phyloP scores from a whole-genome alignment of 2,329 filamentous ascomycete species.

The Botrytis byssoidea region DNA sequence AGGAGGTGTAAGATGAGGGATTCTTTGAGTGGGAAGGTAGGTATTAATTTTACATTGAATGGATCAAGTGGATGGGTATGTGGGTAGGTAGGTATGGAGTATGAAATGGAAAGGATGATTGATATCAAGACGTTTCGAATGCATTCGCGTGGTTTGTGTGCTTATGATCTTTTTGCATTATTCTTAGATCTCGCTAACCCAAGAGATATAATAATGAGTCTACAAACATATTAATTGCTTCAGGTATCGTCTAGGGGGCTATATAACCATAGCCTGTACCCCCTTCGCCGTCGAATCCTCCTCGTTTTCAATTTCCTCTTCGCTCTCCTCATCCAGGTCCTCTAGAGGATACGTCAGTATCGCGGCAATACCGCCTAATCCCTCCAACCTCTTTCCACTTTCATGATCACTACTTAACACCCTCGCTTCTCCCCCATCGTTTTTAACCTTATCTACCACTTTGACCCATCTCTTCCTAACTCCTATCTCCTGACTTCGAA shows the following conservation, averaged over 20 bases:
- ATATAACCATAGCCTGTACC: conserved; percentile 15
- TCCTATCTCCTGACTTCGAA: conserved; percentile 76
- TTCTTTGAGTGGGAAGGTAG: background rate
- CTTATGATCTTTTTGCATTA: background rate
- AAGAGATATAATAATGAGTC: background rate
- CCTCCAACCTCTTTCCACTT: conserved; percentile 81
- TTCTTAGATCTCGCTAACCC: background rate
- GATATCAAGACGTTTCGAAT: background rate
- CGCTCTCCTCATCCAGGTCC: conserved; percentile 72
- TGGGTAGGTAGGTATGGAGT: background rate
- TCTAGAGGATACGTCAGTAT: conserved; percentile 85
- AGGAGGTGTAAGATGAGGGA: rapidly evolving
- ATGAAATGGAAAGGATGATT: background rate
- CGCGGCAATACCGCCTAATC: conserved; percentile 82
- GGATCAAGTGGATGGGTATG: background rate
- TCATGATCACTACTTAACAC: conserved; percentile 94
- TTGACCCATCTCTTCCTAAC: conserved; percentile 77
- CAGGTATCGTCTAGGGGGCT: background rate
- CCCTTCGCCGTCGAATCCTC: background rate
- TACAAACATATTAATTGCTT: background rate
- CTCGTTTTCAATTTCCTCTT: conserved; percentile 29
- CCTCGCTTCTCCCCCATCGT: conserved; percentile 80
- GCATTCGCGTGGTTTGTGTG: background rate
- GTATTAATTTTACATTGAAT: background rate
- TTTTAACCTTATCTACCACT: conserved; percentile 84